Evolutionary conservation across 2,329 filamentous ascomycete species (phyloP), one percentile per base, ranked within the genome.

Genomic region (Sordariomycetes sp.): DNA sequence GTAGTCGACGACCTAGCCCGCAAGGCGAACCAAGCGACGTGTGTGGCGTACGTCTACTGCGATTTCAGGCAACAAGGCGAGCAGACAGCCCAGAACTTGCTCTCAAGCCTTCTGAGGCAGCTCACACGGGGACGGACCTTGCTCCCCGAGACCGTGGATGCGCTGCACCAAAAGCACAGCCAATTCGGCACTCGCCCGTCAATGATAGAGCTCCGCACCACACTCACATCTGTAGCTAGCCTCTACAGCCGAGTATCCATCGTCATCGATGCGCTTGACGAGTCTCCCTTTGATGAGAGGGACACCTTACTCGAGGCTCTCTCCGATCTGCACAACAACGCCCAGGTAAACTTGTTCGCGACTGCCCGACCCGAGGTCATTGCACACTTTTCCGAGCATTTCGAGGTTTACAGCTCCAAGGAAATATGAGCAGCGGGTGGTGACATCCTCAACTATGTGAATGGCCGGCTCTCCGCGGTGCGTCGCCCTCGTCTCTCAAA

Each of bases 21-120:
- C 2, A 54, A 39, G 3, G 58, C 0, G 24, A 62, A 2, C 1
- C 6, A 0, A 10, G 5, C 0, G 51, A 62, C 15, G 64, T 45
- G 64, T 1, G 59, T 72, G 17, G 65, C 64, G 2, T 72, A 67
- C 35, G 10, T 69, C 1, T 72, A 66, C 52, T 70, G 64, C 57
- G 66, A 70, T 39, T 70, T 67, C 53, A 62, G 62, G 10, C 58
- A 53, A 0, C 61, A 64, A 1, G 62, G 62, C 2, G 62, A 63
- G 1, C 69, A 70, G 42, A 63, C 20, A 7, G n/a, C 59, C 0
- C 32, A 58, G 0, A 56, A 62, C 8, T 54, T 72, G 1, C 56
- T 71, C 0, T 54, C 62, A 1, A 66, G 62, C 52, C 56, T 73
- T 1, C 24, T 70, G 1, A 68, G 67, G 50, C 70, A 73, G 54